Evolutionary conservation across 2,329 filamentous ascomycete species (phyloP), one percentile per base, ranked within the genome.

Genomic region (Aspergillus transmontanensis): DNA sequence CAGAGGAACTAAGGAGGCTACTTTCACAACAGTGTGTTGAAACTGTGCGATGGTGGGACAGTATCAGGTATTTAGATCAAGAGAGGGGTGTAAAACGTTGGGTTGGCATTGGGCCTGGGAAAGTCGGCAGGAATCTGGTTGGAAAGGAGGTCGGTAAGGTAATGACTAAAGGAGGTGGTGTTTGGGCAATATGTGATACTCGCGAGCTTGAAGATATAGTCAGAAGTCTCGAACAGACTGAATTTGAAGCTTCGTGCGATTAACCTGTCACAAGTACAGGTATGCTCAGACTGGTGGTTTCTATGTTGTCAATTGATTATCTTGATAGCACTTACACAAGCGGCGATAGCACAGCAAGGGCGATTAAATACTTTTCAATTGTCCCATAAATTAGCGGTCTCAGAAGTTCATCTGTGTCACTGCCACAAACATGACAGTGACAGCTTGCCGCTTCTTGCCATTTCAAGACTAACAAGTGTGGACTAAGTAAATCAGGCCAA

Each of bases 1-100:
- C 87, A 69, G 87, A 87, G 46, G 87, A 96, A 66, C 81, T 97
- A 36, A 92, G 92, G 74, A 89, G 96, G 66, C 79, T 96, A 53
- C 81, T 97, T 57, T 89, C 93, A 1, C 82, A 92, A 56, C 90
- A 93, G 73, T 94, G 91, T 65, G 88, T 95, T n/a, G 93, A 97
- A 80, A 97, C 94, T 34, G 93, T 98, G 48, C 85, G 87, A 63
- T 98, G 94, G 94, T 97, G 94, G 89, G 92, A 96, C 69, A 95
- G 92, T 71, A 94, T 98, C 71, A 89, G 88, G 68, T 97, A 96
- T 73, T 81, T 97, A 57, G 92, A 97, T 75, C 89, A 95, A 75
- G 88, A 95, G 71, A 86, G 90, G 72, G 89, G 89, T 66, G 91
- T 97, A 21, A 85, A 89, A 71, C 84, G 94, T 61, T 97, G 94